Conservation (phyloP, 306 rosid species). For the Acacia melanoxylon region DNA sequence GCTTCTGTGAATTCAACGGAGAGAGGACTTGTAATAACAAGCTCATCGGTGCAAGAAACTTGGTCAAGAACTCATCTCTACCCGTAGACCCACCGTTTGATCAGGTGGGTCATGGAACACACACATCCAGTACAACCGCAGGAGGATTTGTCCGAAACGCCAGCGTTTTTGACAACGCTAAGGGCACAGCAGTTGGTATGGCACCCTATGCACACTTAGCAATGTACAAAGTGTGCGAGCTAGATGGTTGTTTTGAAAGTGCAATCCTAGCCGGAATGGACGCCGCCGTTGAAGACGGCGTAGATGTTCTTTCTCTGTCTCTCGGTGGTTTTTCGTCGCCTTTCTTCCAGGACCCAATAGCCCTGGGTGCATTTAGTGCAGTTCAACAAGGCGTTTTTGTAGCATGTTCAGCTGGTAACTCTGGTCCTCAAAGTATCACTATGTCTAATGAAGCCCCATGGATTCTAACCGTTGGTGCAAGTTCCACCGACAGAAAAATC, state of each 20-base stretch:
- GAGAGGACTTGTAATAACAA: slow-evolving; percentile 56
- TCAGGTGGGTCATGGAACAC: slow-evolving; percentile 67
- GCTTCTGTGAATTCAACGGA: slow-evolving; percentile 59
- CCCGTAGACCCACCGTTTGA: slow-evolving; percentile 42
- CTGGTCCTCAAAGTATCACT: slow-evolving; percentile 42
- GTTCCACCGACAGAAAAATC: slow-evolving; percentile 54
- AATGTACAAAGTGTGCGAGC: slow-evolving; percentile 40
- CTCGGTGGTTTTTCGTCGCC: slow-evolving; percentile 37
- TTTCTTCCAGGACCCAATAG: slow-evolving; percentile 46
- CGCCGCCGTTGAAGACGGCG: slow-evolving; percentile 51
- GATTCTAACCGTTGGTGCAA: slow-evolving; percentile 56
- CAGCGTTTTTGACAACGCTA: slow-evolving; percentile 47
- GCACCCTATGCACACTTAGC: slow-evolving; percentile 73
- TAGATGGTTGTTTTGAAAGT: slow-evolving; percentile 23
- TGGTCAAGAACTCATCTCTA: background rate
- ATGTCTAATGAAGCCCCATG: slow-evolving; percentile 70
- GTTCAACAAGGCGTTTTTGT: slow-evolving; percentile 62
- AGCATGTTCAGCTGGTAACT: slow-evolving; percentile 62
- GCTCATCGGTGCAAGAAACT: slow-evolving; percentile 65
- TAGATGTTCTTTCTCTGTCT: slow-evolving; percentile 70
- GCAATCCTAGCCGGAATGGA: slow-evolving; percentile 52
- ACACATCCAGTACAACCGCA: slow-evolving; percentile 62
- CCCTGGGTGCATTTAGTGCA: slow-evolving; percentile 67
- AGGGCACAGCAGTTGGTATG: slow-evolving; percentile 69
- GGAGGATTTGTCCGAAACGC: slow-evolving; percentile 52